Base-by-base conservation (phyloP, 139 green algal genomes). In the Chlorella sp. region DNA sequence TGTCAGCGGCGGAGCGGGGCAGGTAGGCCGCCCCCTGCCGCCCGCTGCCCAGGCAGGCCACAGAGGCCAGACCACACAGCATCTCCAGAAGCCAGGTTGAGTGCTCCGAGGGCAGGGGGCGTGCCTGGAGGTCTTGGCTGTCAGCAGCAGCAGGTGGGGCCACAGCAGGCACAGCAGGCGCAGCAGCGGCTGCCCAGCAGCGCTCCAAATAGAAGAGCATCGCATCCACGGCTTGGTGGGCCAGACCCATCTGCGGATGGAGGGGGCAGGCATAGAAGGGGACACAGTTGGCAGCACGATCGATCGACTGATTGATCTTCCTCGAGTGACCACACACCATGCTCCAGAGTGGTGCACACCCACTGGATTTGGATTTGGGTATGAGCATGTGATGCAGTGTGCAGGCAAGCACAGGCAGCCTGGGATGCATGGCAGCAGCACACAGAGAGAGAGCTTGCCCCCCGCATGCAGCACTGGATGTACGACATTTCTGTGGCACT, bases 141-240 rank as follows among this genome's bases (percentile, higher is more conserved):
- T 5, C 61, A 30, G 37, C 39, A 12, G 37, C 24, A 37, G 39
- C 32, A 36, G 14, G 60, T 15, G 37, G 7, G 36, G 19, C 39
- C 26, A 40, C 26, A 28, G 61, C 53, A 36, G 66, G 53, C 81
- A 24, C 61, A 48, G 32, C 82, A n/a, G 19, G 66, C 22, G 64
- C 64, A 71, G 64, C 64, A 71, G 21, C 66, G 7, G 61, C 68
- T 64, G 73, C 71, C 26, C 73, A 75, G 81, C 81, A 88, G 32
- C 81, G 66, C 68, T 91, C 88, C 66, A 91, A 81, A n/a, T 91
- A 91, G 53, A 83, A 77, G 28, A 91, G 68, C 66, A 91, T 37
- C 0, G 60, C 36, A 3, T 91, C 80, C 24, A 60, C 24, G 4
- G 61, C 83, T 12, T 77, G 22, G 22, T 68, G 32, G 1, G 36